phyloP scores from a whole-genome alignment of 805 yeast species.

The Saccharomycopsis sp. region DNA sequence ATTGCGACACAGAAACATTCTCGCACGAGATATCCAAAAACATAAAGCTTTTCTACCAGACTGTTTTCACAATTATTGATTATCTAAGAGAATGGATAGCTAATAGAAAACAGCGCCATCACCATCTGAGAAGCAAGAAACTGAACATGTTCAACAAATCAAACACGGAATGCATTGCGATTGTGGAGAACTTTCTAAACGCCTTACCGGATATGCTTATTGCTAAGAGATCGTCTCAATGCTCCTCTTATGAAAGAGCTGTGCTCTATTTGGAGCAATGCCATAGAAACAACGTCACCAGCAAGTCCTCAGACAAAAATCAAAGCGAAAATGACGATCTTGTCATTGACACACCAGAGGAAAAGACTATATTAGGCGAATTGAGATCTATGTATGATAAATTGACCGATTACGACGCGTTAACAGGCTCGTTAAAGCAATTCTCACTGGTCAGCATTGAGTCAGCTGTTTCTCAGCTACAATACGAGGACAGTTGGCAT shows the following conservation, averaged over 20 bases:
- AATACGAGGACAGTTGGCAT: conserved; percentile 80
- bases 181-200: conserved; percentile 43
- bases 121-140: conserved; percentile 23
- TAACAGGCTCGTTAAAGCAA: conserved; percentile 75
- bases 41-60: conserved; percentile 58
- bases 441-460: conserved; percentile 62
- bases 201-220: conserved; percentile 60
- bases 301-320: background rate
- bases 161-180: conserved; percentile 28
- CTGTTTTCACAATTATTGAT: conserved; percentile 74
- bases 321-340: conserved; percentile 23
- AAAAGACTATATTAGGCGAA: conserved; percentile 31
- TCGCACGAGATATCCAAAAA: conserved; percentile 54
- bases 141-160: conserved; percentile 13
- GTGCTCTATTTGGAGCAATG: conserved; percentile 79
- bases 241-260: conserved; percentile 82
- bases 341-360: conserved; percentile 21
- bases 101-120: conserved; percentile 31
- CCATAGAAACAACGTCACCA: conserved; percentile 33
- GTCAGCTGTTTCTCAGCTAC: conserved; percentile 76
- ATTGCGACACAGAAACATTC: conserved; percentile 30
- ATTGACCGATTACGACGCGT: conserved; percentile 82
- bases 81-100: conserved; percentile 74
- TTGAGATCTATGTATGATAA: conserved; percentile 80
- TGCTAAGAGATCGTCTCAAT: conserved; percentile 74